phyloP scores from a whole-genome alignment of 2,329 filamentous ascomycete genomes.

The Aspergillus ruber region DNA sequence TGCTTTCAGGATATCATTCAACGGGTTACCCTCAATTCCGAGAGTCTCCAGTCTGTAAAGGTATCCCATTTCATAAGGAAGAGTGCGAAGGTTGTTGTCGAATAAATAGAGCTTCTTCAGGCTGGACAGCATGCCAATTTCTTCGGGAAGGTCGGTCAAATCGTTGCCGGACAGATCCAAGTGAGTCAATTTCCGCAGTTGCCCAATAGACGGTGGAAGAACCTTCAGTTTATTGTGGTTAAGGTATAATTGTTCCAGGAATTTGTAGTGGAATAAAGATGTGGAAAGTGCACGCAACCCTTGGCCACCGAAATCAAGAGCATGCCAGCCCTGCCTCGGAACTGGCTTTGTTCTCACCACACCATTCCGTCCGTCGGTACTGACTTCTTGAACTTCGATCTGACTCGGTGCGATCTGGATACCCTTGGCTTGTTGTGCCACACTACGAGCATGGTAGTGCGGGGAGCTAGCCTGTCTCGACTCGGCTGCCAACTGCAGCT shows the following conservation, averaged over 20 bases:
- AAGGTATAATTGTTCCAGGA: slow-evolving; percentile 86
- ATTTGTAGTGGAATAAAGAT: slow-evolving; percentile 78
- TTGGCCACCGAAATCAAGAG: slow-evolving; percentile 93
- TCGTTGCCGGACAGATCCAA: slow-evolving; percentile 88
- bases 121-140: slow-evolving; percentile 95
- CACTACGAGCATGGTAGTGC: slow-evolving; percentile 59
- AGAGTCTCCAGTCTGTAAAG: slow-evolving; percentile 82
- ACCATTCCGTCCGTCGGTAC: slow-evolving; percentile 56
- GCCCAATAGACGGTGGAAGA: slow-evolving; percentile 75
- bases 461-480: slow-evolving; percentile 62
- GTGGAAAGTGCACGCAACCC: slow-evolving; percentile 75
- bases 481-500: slow-evolving; percentile 73
- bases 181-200: slow-evolving; percentile 71
- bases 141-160: slow-evolving; percentile 71
- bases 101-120: slow-evolving; percentile 80
- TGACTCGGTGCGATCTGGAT: slow-evolving; percentile 43
- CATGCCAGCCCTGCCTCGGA: slow-evolving; percentile 76
- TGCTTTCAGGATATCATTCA: slow-evolving; percentile 68
- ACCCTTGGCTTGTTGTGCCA: slow-evolving; percentile 42
- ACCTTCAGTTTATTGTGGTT: slow-evolving; percentile 82
- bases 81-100: slow-evolving; percentile 75
- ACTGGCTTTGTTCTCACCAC: slow-evolving; percentile 54
- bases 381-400: slow-evolving; percentile 42
- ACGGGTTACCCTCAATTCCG: slow-evolving; percentile 85
- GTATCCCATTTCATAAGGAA: slow-evolving; percentile 83